phyloP scores from a whole-genome alignment of 2,329 filamentous ascomycete species.

The Trichophyton rubrum region DNA sequence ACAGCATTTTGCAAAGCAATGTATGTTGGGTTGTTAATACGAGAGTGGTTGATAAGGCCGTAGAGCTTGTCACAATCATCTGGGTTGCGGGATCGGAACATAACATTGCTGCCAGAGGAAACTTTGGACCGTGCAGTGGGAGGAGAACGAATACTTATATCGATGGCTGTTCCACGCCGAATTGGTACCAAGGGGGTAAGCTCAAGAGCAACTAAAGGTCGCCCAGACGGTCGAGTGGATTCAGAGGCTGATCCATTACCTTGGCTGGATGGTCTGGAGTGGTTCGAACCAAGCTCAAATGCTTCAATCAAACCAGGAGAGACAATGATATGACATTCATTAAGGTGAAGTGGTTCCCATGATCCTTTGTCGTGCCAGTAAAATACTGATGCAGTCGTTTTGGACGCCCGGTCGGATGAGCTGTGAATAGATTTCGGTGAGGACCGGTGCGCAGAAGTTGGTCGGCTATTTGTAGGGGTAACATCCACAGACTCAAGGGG shows the following conservation, averaged over 20 bases:
- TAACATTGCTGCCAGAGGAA: conserved; percentile 59
- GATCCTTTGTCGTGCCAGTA: conserved; percentile 51
- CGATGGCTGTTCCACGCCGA: conserved; percentile 77
- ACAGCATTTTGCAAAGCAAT: conserved; percentile 60
- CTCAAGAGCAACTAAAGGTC: conserved; percentile 58
- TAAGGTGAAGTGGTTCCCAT: conserved; percentile 49
- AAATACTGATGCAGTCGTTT: conserved; percentile 48
- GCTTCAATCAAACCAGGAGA: conserved; percentile 54
- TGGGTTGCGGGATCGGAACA: conserved; percentile 69
- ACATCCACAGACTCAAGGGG: conserved; percentile 22
- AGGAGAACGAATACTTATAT: conserved; percentile 85
- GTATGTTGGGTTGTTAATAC: conserved; percentile 87
- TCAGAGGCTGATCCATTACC: conserved; percentile 14
- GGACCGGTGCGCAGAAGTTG: conserved; percentile 53
- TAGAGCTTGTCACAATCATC: conserved; percentile 75
- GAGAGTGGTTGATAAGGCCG: conserved; percentile 70
- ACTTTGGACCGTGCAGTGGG: conserved; percentile 58
- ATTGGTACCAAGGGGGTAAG: conserved; percentile 85
- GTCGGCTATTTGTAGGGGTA: conserved; percentile 54
- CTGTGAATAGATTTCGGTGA: conserved; percentile 44
- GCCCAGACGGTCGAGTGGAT: conserved; percentile 13
- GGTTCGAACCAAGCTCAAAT: conserved; percentile 42
- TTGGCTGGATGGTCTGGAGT: conserved; percentile 14
- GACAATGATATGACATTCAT: conserved; percentile 51
- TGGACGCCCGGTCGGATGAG: conserved; percentile 38